Conservation (phyloP, 2,329 filamentous ascomycete species). For the Pyrenophora teres region DNA sequence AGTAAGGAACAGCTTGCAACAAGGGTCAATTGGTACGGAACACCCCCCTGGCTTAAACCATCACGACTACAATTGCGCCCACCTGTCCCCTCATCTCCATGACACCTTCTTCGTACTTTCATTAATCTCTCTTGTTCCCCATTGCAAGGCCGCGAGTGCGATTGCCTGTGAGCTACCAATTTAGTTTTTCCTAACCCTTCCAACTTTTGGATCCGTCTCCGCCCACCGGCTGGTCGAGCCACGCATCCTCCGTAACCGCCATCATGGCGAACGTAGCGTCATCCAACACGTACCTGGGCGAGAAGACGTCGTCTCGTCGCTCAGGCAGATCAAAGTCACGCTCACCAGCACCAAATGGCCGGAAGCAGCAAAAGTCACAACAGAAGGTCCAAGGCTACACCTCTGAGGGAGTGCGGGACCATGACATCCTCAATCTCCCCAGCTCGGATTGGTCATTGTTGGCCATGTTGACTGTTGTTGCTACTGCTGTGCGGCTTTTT, state of each 20-base stretch:
- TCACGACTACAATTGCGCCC: constrained; percentile 32
- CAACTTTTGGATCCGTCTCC: constrained; percentile 17
- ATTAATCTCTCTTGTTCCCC: constrained; percentile 28
- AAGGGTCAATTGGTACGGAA: constrained; percentile 35
- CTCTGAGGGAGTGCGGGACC: constrained; percentile 80
- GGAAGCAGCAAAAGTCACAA: constrained; percentile 42
- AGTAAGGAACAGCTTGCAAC: constrained; percentile 37
- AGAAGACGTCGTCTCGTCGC: constrained; percentile 39
- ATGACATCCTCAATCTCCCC: constrained; percentile 89
- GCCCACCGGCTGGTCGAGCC: constrained; percentile 27
- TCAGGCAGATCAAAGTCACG: constrained; percentile 44
- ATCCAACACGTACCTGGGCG: constrained; percentile 37
- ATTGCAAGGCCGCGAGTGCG: constrained; percentile 6
- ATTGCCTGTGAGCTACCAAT: constrained; percentile 4
- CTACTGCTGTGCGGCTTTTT: constrained; percentile 82
- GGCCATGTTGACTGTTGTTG: constrained; percentile 72
- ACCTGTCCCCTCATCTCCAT: constrained; percentile 24
- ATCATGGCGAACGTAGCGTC: constrained; percentile 44
- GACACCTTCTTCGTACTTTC: constrained; percentile 43
- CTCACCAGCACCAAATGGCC: constrained; percentile 34
- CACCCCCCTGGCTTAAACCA: constrained; percentile 32
- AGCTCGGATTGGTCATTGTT: constrained; percentile 81
- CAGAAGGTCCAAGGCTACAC: constrained; percentile 62
- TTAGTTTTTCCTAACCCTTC: constrained; percentile 15
- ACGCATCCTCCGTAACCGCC: constrained; percentile 31